phyloP scores from a whole-genome alignment of 305 asterid genomes.

The Ilex paraguariensis region DNA sequence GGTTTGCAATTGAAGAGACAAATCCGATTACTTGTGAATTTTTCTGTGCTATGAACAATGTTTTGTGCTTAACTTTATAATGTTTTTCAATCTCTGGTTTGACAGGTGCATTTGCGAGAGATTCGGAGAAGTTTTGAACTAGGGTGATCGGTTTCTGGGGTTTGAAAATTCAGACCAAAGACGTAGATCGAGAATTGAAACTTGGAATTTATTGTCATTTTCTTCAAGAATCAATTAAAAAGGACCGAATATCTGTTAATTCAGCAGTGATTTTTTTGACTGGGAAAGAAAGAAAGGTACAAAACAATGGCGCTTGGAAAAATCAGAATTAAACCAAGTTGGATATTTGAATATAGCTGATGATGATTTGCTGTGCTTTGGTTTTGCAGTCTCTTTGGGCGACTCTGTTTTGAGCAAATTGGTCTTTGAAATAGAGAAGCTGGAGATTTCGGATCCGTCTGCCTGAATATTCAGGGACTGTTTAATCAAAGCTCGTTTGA shows the following conservation, averaged over 20 bases:
- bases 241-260: conserved; percentile 31
- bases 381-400: too few relatives aligned
- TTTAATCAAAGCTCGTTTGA: neutral
- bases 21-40: conserved; percentile 5
- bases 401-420: too few relatives aligned
- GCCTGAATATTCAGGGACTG: neutral
- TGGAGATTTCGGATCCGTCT: neutral
- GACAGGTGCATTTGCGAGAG: conserved; percentile 26
- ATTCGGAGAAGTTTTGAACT: conserved; percentile 9
- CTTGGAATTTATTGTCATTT: conserved; percentile 13
- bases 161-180: conserved; percentile 21
- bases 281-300: too few relatives aligned
- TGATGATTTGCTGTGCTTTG: too few relatives aligned
- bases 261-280: too few relatives aligned
- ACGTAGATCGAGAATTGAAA: conserved; percentile 9
- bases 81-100: neutral
- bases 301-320: too few relatives aligned
- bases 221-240: conserved; percentile 11
- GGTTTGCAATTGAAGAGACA: conserved; percentile 15
- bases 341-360: too few relatives aligned
- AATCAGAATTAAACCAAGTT: too few relatives aligned
- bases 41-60: neutral
- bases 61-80: conserved; percentile 2
- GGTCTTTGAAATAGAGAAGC: neutral
- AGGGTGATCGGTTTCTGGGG: conserved; percentile 18